A percentile compares a stretch with the other conserved stretches of the same genome.
Evolutionary conservation across 148 eudicot genomes (phyloP).

Genomic region (Vaccinium darrowii): DNA sequence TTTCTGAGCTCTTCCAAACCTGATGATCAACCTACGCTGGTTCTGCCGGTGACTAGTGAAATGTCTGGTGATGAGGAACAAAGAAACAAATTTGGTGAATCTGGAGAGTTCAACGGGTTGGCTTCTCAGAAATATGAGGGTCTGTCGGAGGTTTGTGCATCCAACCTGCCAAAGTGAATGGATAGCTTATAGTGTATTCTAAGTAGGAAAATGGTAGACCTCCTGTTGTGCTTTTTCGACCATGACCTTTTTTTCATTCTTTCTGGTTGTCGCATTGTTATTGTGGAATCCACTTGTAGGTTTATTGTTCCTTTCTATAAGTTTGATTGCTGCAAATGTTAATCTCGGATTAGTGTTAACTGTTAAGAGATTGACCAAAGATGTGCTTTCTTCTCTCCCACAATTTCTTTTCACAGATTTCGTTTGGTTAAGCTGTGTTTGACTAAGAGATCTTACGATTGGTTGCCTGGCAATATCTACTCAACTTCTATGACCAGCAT

Average conservation of each 20-base stretch:
- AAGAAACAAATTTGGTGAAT: constrained; percentile 35
- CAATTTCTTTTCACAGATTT: background rate
- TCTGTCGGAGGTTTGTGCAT: constrained; percentile 53
- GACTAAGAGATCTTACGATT: background rate
- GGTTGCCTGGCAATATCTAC: background rate
- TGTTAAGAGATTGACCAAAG: background rate
- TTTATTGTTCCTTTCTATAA: background rate
- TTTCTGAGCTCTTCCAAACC: constrained; percentile 68
- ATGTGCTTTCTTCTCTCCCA: background rate
- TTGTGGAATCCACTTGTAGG: background rate
- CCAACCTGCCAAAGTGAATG: background rate
- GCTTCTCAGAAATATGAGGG: constrained; percentile 38
- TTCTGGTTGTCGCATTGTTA: background rate
- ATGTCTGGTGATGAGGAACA: constrained; percentile 41
- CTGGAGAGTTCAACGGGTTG: constrained; percentile 33
- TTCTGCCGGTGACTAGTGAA: constrained; percentile 55
- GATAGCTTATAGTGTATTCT: background rate
- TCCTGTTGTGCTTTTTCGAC: background rate
- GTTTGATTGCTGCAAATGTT: background rate
- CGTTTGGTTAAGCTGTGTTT: background rate
- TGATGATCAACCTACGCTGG: constrained; percentile 65
- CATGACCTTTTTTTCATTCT: background rate
- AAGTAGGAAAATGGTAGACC: background rate
- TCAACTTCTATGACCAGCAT: background rate
- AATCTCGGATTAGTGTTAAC: background rate